Base-by-base conservation (phyloP, 352 stramenopile species). In the Pythium sukuiense region DNA sequence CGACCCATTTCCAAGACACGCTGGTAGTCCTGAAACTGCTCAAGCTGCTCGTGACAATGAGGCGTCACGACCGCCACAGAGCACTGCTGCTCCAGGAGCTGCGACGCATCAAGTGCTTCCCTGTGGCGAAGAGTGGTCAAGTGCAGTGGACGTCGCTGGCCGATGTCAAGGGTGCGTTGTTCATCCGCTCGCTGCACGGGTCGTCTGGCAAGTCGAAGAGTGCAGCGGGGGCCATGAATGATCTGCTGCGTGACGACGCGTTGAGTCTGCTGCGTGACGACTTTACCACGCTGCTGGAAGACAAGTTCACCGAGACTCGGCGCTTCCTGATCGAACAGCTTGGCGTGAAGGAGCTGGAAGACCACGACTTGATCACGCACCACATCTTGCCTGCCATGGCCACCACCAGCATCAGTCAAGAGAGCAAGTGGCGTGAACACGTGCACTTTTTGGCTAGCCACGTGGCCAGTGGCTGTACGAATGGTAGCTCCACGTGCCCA, bases 71-170 rank as follows among this genome's bases (percentile, higher is more conserved):
- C 56, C 76, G 77, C 8, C 76, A 87, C 54, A 67, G 71, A 1
- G 48, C 55, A 0, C 66, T 92, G 30, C 46, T 88, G 18, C 59
- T 82, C 3, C 75, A 92, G 50, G 85, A 93, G 65, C 65, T 94
- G 32, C 75, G 83, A 16, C 64, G 88, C n/a, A 80, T 92, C 62
- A 79, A 79, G 70, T 94, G 83, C 45, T 92, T 94, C 48, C 83
- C 79, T 1, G 53, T 93, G 24, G 6, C 8, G 18, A 50, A 50
- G n/a, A 50, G 43, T 68, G 80, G 52, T 14, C 24, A 29, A 3
- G 30, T 6, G 4, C 48, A 65, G 12, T 72, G 63, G 69, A 50
- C 29, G 1, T 61, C 63, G 11, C 43, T 73, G 6, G 41, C 61
- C 3, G 61, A 69, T 2, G 27, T 67, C 24, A 33, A 43, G 12